Evolutionary conservation across 306 rosid species (phyloP).

Genomic region (Rosa chinensis): DNA sequence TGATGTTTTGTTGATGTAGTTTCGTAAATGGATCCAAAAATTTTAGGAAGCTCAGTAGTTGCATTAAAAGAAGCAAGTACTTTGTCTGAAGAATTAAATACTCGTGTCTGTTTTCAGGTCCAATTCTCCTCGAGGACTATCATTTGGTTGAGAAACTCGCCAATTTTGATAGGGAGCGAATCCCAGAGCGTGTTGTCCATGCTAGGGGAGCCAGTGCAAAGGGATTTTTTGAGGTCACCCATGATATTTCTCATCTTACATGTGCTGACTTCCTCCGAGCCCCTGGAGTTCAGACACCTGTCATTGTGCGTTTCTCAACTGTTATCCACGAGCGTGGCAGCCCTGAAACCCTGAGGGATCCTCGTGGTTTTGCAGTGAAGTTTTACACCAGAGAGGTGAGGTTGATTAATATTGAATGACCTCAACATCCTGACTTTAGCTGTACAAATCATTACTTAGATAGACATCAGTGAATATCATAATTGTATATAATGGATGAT

Average conservation of each 20-base stretch:
- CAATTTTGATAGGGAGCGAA: slow-evolving; percentile 80
- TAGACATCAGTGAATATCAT: not conserved
- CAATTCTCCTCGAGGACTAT: slow-evolving; percentile 91
- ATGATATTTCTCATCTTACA: slow-evolving; percentile 74
- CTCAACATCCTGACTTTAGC: not conserved
- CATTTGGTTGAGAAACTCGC: slow-evolving; percentile 94
- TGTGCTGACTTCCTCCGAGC: slow-evolving; percentile 96
- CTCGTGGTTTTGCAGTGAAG: slow-evolving; percentile 87
- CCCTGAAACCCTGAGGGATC: slow-evolving; percentile 91
- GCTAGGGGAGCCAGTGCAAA: slow-evolving; percentile 99
- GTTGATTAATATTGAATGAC: not conserved
- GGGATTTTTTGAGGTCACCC: slow-evolving; percentile 99
- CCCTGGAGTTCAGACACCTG: slow-evolving; percentile 96
- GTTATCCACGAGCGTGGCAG: slow-evolving; percentile 98
- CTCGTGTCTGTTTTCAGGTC: slow-evolving; percentile 52
- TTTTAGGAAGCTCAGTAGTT: not conserved
- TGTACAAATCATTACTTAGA: not conserved
- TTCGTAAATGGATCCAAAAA: not conserved
- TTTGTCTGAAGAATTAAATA: not conserved
- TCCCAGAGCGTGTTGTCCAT: slow-evolving; percentile 96
- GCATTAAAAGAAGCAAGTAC: not conserved
- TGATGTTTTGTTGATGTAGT: not conserved
- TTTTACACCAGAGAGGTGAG: slow-evolving; percentile 89
- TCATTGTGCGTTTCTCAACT: slow-evolving; percentile 91
- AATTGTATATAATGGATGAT: not conserved